Base-by-base conservation (phyloP, 805 yeast species). In the Lachancea mirantina region DNA sequence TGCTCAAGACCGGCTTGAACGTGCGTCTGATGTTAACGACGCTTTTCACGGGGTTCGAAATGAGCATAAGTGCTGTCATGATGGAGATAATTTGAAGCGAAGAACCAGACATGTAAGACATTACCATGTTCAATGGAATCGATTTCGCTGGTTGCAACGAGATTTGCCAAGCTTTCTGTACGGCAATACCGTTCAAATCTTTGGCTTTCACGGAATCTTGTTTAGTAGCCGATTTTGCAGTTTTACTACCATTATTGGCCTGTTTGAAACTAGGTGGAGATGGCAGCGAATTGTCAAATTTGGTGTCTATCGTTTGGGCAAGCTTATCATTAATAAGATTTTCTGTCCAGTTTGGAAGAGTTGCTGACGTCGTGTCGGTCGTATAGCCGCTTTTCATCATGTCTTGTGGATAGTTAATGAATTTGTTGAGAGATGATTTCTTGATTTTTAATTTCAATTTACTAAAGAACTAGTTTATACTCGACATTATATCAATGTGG, bases 31-130 rank as follows among this genome's bases (percentile, higher is more conserved):
- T 73, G 4, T 64, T 58, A 22, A 78, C 53, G 2, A 92, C 76
- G 15, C 94, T 84, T 47, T 74, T 77, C 22, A 84, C 48, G 0
- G 96, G 92, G 28, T 75, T 77, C 42, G 83, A 70, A 43, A 92
- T 74, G 45, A 89, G 64, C 84, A 80, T 84, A 18, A 83, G 55
- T 0, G 95, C 80, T 83, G 87, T 88, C 61, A 87, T 78, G 28
- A 89, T 81, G 3, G 96, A 92, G 42, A 89, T 85, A 44, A 89
- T 69, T 49, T 92, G 97, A 17, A 92, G 62, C 3, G 94, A 74
- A 48, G 81, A 80, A 19, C 97, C 97, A 0, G 95, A 76, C 84
- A 89, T 84, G 56, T 84, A 92, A 40, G 85, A 76, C 95, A 89
- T 84, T 29, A 84, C 63, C 30, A 83, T 57, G 50, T 84, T 92